Base-by-base conservation (phyloP, 179 eudicot genomes). In the Beta macrorhiza region DNA sequence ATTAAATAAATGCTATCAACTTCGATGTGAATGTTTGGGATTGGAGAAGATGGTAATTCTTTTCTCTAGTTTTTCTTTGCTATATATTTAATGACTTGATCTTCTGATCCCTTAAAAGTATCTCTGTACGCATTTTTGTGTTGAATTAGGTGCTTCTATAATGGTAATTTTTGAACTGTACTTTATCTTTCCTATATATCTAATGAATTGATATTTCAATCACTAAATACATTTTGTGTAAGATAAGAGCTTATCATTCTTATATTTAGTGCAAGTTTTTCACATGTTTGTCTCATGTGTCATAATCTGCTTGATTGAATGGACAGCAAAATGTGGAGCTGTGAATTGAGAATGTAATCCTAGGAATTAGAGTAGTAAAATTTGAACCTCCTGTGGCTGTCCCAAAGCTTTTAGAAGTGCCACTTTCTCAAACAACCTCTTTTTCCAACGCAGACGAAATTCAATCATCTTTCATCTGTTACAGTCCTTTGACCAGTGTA, bases 41-140 rank as follows among this genome's bases (percentile, higher is more conserved):
- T 81, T 44, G 68, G 79, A 55, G 74, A 47, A 44, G 16, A 67
- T 67, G 75, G 59, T 81, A 53, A 9, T 15, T 44, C 7, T 44
- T 55, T 55, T 10, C 4, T 62, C 9, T 70, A 64, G 51, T 79
- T 67, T 22, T 25, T 47, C 22, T 25, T 79, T 2, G 37, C 13
- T 15, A 45, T 45, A 25, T 72, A 22, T n/a, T 20, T 47, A 19
- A 4, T 1, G 29, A 25, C 2, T 64, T 11, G 9, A 10, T 25
- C 11, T 22, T 37, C 14, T 3, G 29, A 3, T 37, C 42, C 44
- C 22, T 25, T 64, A 9, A 22, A 25, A 19, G 44, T 12, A 25
- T 22, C 22, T 13, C 25, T 64, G 42, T n/a, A 11, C 69, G 42
- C 69, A 64, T 6, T 49, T 49, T 6, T 49, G 53, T 49, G 7